Evolutionary conservation across 2,329 filamentous ascomycete species (phyloP).

Genomic region (Furcasterigmium furcatum): DNA sequence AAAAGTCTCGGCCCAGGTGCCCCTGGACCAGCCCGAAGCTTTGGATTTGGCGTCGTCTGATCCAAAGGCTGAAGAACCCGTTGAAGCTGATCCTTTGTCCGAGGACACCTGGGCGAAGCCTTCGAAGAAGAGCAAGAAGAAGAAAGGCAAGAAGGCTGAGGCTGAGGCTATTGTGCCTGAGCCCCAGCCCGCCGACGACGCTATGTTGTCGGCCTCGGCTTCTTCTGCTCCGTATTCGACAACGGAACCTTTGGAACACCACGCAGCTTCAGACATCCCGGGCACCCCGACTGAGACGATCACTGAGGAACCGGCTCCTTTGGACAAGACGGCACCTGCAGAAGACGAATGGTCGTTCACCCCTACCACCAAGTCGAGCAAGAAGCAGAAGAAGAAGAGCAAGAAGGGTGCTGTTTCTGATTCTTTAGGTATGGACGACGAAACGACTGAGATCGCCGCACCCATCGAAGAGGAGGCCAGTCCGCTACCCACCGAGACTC

Average conservation of each 20-base stretch:
- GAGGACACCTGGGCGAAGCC: neutral
- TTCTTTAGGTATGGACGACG: neutral
- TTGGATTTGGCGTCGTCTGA: neutral
- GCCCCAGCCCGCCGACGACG: too few species aligned
- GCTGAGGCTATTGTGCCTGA: constrained; percentile 1
- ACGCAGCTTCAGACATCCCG: neutral
- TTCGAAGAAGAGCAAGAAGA: constrained; percentile 5
- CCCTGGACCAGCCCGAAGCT: neutral
- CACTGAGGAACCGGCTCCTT: neutral
- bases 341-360: constrained; percentile 2
- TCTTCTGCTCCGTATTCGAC: too few species aligned
- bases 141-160: constrained; percentile 10
- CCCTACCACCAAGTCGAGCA: constrained; percentile 16
- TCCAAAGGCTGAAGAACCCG: neutral
- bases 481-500: too few species aligned
- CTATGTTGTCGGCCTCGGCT: too few species aligned
- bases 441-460: neutral
- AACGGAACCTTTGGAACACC: too few species aligned
- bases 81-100: neutral
- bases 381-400: constrained; percentile 14
- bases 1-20: constrained; percentile 1
- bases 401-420: constrained; percentile 1
- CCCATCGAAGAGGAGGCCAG: neutral
- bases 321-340: neutral
- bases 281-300: neutral